A percentile compares a stretch with the other conserved stretches of the same genome.
Evolutionary conservation across 441 rosid genomes (phyloP).

Genomic region (Cnidoscolus chayamansa): DNA sequence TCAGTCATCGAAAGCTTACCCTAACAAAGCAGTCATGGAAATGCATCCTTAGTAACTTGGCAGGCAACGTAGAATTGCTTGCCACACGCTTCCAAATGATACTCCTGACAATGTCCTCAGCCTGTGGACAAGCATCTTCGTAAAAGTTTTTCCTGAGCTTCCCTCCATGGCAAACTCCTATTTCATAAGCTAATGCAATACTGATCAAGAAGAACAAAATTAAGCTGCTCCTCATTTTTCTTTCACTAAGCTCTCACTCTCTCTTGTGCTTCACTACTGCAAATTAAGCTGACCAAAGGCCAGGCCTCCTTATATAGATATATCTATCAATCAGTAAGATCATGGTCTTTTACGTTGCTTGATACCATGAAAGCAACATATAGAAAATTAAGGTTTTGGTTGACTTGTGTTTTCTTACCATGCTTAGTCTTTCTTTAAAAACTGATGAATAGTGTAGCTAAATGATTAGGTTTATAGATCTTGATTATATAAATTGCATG

Average conservation of each 20-base stretch:
- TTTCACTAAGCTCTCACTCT: neutral
- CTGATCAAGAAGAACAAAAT: slow-evolving; percentile 10
- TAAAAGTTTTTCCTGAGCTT: slow-evolving; percentile 42
- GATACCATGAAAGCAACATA: no score
- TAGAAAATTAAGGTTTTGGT: neutral
- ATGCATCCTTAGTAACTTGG: slow-evolving; percentile 67
- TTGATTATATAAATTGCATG: no score
- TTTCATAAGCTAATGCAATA: slow-evolving; percentile 1
- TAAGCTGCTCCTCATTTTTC: slow-evolving; percentile 5
- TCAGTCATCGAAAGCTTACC: slow-evolving; percentile 28
- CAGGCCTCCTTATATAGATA: no score
- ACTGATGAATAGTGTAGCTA: no score
- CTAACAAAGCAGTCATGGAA: slow-evolving; percentile 81
- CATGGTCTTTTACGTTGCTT: no score
- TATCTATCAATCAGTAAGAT: no score
- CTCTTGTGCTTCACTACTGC: no score
- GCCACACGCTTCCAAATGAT: slow-evolving; percentile 49
- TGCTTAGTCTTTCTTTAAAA: no score
- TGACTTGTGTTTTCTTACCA: neutral
- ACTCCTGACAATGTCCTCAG: slow-evolving; percentile 45
- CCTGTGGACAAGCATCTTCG: slow-evolving; percentile 57
- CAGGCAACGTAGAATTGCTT: slow-evolving; percentile 61
- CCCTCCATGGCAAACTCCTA: slow-evolving; percentile 29
- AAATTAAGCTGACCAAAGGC: no score
- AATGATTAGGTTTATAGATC: no score